Percentiles rank a stretch among this genome's conserved stretches.
Evolutionary conservation across 345 rosid species (phyloP).

Genomic region (Lepidium africanum): DNA sequence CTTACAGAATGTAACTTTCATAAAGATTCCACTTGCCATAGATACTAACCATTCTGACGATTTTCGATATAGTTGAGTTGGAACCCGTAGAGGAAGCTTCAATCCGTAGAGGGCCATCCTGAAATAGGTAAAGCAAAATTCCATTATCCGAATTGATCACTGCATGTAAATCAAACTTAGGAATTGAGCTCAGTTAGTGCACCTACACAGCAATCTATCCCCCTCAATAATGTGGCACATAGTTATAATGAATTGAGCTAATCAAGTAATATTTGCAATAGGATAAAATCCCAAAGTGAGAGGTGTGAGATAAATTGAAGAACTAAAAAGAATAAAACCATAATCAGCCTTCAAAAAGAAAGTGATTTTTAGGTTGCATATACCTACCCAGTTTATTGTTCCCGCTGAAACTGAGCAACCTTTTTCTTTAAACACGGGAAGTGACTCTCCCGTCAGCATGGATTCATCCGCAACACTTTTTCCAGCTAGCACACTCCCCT

Average conservation of each 20-base stretch:
- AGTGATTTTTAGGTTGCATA: neutral
- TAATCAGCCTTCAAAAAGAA: neutral
- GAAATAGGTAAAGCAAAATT: constrained; percentile 27
- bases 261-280: neutral
- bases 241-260: neutral
- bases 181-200: neutral
- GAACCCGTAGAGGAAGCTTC: constrained; percentile 80
- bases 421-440: constrained; percentile 80
- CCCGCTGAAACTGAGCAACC: constrained; percentile 79
- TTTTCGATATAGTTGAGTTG: constrained; percentile 82
- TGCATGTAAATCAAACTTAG: neutral
- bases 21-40: neutral
- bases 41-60: constrained; percentile 68
- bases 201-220: neutral
- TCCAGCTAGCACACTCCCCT: constrained; percentile 90
- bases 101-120: constrained; percentile 95
- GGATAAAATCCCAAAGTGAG: neutral
- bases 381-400: constrained; percentile 84
- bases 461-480: constrained; percentile 97
- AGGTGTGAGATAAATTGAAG: neutral
- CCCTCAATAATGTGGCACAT: neutral
- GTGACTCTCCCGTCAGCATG: constrained; percentile 97
- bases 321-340: neutral
- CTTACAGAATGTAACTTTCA: neutral
- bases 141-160: neutral